Conservation (phyloP, 352 stramenopile genomes). For the Phytophthora palmivora region DNA sequence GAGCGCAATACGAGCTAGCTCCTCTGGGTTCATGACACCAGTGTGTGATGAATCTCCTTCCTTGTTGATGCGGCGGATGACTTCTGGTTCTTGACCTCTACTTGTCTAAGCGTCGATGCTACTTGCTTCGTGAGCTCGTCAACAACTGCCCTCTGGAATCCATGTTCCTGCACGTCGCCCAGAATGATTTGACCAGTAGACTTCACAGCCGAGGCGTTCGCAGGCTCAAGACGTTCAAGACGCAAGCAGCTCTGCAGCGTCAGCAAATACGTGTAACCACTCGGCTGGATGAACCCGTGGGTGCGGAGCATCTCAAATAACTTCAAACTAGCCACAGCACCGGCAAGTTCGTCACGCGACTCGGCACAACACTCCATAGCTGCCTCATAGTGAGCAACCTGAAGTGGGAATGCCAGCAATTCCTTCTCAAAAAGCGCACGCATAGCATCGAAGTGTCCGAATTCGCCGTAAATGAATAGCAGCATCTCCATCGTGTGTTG, state of each 20-base stretch:
- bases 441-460: slow-evolving; percentile 50
- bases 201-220: slow-evolving; percentile 30
- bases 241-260: slow-evolving; percentile 68
- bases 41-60: slow-evolving; percentile 4
- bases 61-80: slow-evolving; percentile 33
- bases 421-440: slow-evolving; percentile 58
- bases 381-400: slow-evolving; percentile 66
- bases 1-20: slow-evolving; percentile 58
- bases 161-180: slow-evolving; percentile 59
- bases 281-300: slow-evolving; percentile 75
- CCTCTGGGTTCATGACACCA: slow-evolving; percentile 41
- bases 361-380: slow-evolving; percentile 75
- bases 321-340: slow-evolving; percentile 59
- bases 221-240: slow-evolving; percentile 56
- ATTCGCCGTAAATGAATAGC: slow-evolving; percentile 73
- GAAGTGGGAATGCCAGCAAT: slow-evolving; percentile 56
- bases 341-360: slow-evolving; percentile 34
- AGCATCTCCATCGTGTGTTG: slow-evolving; percentile 74
- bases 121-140: slow-evolving; percentile 41
- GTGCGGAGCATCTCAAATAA: slow-evolving; percentile 80
- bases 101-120: slow-evolving; percentile 26
- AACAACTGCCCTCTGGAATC: slow-evolving; percentile 41
- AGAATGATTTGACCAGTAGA: slow-evolving; percentile 58
- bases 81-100: slow-evolving; percentile 23
- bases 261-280: slow-evolving; percentile 75